These are phyloP conservation scores for Cordyceps cateniannulata DNA, from an alignment of 2,329 filamentous ascomycete species.

Conservation along the genomic window DNA sequence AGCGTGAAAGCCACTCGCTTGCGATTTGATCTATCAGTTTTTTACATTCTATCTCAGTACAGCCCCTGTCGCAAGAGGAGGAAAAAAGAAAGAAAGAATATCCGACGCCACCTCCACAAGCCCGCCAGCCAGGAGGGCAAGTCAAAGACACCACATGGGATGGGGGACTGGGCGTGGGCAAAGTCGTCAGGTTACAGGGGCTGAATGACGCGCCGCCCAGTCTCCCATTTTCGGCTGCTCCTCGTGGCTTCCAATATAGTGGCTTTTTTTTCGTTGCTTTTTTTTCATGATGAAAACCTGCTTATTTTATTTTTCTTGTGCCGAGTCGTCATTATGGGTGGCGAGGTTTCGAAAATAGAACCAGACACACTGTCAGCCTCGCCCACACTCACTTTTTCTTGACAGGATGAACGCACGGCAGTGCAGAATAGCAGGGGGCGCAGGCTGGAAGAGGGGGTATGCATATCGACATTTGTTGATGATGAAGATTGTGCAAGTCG, in stretches of 20 bases:
- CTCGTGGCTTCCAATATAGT: background rate
- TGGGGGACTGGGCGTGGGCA: background rate
- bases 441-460: no score
- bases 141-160: slow-evolving; percentile 3
- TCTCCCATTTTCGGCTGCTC: background rate
- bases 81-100: background rate
- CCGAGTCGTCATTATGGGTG: no score
- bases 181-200: background rate
- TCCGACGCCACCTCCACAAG: slow-evolving; percentile 1
- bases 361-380: no score
- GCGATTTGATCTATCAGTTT: background rate
- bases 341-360: no score
- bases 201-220: background rate
- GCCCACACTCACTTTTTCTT: no score
- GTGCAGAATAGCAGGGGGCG: no score
- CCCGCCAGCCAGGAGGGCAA: background rate
- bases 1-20: background rate
- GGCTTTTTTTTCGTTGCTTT: background rate
- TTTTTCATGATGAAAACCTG: background rate
- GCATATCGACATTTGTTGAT: no score
- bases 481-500: no score
- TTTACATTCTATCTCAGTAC: background rate
- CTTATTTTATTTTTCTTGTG: no score
- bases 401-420: no score
- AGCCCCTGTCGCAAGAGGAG: background rate